phyloP scores from a whole-genome alignment of 176 grass and related monocot species.

The Cocos nucifera region DNA sequence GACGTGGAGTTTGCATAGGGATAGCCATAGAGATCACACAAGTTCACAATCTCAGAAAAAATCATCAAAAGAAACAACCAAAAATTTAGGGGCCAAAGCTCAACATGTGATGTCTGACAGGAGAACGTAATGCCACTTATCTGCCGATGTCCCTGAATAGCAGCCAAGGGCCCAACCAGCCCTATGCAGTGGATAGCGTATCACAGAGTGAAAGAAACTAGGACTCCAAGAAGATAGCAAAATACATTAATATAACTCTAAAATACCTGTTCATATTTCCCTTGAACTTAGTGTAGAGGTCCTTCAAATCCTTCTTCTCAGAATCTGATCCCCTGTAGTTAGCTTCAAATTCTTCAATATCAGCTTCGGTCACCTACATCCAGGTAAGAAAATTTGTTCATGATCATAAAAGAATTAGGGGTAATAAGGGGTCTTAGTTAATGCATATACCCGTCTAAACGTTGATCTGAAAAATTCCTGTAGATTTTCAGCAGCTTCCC shows the following conservation, averaged over 20 bases:
- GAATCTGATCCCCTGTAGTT: slow-evolving; percentile 92
- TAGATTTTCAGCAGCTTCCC: not conserved
- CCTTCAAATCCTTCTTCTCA: slow-evolving; percentile 85
- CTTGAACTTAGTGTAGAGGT: slow-evolving; percentile 31
- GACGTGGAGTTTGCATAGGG: too few relatives aligned
- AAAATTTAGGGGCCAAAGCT: too few relatives aligned
- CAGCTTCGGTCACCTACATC: slow-evolving; percentile 72
- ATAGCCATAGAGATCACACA: too few relatives aligned
- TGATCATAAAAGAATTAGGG: not conserved
- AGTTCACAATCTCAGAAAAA: too few relatives aligned
- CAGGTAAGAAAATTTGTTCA: not conserved
- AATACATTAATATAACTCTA: not conserved
- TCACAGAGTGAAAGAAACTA: too few relatives aligned
- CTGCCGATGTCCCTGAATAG: too few relatives aligned
- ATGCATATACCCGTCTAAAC: not conserved
- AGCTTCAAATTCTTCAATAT: slow-evolving; percentile 94
- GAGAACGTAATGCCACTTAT: too few relatives aligned
- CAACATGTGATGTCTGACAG: too few relatives aligned
- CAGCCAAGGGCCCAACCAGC: too few relatives aligned
- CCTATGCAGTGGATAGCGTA: too few relatives aligned
- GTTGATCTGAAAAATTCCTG: not conserved
- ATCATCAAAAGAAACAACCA: too few relatives aligned
- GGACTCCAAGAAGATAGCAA: not conserved
- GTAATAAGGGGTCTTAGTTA: not conserved
- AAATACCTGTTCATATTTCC: not conserved